Evolutionary conservation across 2,329 filamentous ascomycete species (phyloP), one percentile per base, ranked within the genome.

Genomic region (Exophiala spinifera): DNA sequence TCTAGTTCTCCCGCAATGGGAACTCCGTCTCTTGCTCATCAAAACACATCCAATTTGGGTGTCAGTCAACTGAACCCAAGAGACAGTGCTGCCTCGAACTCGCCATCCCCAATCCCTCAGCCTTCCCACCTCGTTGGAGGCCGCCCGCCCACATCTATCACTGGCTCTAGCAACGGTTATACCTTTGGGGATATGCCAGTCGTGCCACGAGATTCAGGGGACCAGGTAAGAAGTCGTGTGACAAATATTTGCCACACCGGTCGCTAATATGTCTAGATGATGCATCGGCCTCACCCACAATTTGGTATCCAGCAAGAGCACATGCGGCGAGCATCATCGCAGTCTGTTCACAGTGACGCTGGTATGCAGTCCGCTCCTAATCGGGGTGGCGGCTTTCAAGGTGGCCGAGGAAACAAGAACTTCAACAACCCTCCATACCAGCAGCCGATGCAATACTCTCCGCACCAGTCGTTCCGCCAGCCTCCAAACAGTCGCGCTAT

Each of bases 51-150:
- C 28, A 63, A 55, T 31, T 59, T 64, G 20, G 55, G 61, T 34
- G 61, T 64, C 14, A 58, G 56, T 37, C 57, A 59, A 43, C 49
- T 60, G n/a, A 85, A 88, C 67, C 87, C 87, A 59, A 84, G 88
- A 65, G 82, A 92, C 48, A 85, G 85, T 45, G 95, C 91, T 43
- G 94, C 94, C 4, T 85, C 88, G 46, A 86, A 88, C 63, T 96
- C 92, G 43, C 94, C 94, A 3, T 92, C 89, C 39, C 94, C 94
- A 3, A 97, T 97, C 64, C 92, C 94, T 28, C 89, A 92, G 72
- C 89, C 91, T 48, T 83, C 87, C 51, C 85, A 86, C 31, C 88
- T 86, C 66, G 94, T 91, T 67, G 90, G 91, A 64, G 89, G 85
- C 51, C 78, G 90, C 66, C 91, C 91, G 64, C 90, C 91, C 42